Conservation (phyloP, 352 stramenopile species). For the Pythium aristosporum region DNA sequence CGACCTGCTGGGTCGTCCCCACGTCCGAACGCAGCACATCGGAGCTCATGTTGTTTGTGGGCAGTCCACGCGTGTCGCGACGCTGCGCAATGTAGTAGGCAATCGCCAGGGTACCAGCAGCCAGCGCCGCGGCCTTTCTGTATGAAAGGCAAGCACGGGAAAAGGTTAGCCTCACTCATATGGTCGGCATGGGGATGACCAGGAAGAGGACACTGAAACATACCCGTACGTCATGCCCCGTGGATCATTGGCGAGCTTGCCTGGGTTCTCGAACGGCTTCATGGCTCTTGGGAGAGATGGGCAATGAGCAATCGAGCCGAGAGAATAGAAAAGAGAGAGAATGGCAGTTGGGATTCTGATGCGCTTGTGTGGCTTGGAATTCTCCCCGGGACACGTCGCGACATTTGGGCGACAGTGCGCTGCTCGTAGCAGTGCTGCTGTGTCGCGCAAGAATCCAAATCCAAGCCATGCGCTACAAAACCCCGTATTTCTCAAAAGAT, state of each 20-base stretch:
- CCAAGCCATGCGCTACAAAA: not conserved
- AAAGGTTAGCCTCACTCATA: not conserved
- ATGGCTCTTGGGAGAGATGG: not conserved
- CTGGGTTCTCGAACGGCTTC: slow-evolving; percentile 28
- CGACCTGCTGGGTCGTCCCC: slow-evolving; percentile 30
- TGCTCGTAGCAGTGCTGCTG: not conserved
- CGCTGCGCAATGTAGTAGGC: slow-evolving; percentile 24
- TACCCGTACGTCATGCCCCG: slow-evolving; percentile 29
- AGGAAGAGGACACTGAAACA: not conserved
- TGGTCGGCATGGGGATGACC: not conserved
- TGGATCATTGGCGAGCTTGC: slow-evolving; percentile 24
- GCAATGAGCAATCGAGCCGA: not conserved
- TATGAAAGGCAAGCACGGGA: not conserved
- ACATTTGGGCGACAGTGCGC: not conserved
- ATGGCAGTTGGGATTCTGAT: not conserved
- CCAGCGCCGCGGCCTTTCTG: slow-evolving; percentile 27
- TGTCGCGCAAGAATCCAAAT: not conserved
- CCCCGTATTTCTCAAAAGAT: too few species aligned
- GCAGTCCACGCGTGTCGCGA: slow-evolving; percentile 18
- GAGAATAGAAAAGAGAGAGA: not conserved
- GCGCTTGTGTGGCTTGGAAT: not conserved
- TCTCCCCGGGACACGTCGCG: not conserved
- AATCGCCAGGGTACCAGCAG: slow-evolving; percentile 19
- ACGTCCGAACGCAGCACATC: slow-evolving; percentile 21
- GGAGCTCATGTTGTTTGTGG: slow-evolving; percentile 12